Percentiles rank a stretch among this genome's conserved stretches.
phyloP scores from a whole-genome alignment of 2,329 filamentous ascomycete genomes.

The Trichoderma koningii region DNA sequence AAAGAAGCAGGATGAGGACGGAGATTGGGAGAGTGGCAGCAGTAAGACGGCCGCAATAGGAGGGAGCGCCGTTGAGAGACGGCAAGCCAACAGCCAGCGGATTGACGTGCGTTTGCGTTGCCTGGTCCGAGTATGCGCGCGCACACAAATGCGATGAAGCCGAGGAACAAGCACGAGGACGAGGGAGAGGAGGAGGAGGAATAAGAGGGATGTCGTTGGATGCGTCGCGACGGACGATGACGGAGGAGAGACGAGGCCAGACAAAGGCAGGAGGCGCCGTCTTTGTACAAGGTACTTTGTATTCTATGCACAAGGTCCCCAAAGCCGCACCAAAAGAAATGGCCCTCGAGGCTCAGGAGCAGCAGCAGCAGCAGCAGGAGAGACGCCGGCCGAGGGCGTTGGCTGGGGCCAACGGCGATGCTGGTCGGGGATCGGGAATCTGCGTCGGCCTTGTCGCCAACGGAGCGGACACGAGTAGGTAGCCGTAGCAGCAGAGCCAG shows the following conservation, averaged over 20 bases:
- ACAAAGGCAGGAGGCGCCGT: conserved; percentile 11
- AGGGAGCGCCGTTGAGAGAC: not conserved
- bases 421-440: conserved; percentile 1
- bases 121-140: not conserved
- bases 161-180: not conserved
- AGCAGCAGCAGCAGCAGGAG: not conserved
- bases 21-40: not conserved
- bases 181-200: not conserved
- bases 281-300: conserved; percentile 12
- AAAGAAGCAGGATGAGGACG: conserved; percentile 15
- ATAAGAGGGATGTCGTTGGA: conserved; percentile 3
- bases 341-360: too few species aligned
- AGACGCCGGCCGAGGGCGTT: not conserved
- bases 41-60: conserved; percentile 11
- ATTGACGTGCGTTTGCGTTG: not conserved
- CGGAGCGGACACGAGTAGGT: not conserved
- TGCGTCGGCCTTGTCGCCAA: not conserved
- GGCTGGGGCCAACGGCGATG: not conserved
- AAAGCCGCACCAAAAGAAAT: too few species aligned
- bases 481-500: not conserved
- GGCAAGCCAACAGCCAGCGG: not conserved
- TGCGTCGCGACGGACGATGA: conserved; percentile 5
- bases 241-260: not conserved
- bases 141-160: not conserved
- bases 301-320: too few species aligned